Evolutionary conservation across 495 filamentous ascomycete genomes (phyloP).

Genomic region (Parachaetomium inaequale): DNA sequence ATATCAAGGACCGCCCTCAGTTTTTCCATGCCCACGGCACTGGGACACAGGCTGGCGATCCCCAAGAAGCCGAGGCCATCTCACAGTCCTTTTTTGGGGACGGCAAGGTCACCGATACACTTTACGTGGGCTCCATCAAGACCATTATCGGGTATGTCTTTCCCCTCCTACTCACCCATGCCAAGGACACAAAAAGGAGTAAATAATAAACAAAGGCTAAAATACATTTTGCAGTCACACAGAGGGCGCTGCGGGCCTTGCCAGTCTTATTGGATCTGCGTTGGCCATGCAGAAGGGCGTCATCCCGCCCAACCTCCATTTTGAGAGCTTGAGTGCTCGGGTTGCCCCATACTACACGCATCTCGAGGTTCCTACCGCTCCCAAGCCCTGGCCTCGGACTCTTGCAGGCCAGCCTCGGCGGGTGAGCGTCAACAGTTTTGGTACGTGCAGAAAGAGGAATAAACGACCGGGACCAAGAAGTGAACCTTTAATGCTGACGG

Average conservation of each 20-base stretch:
- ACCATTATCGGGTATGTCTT: conserved; percentile 56
- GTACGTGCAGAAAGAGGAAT: too few relatives aligned
- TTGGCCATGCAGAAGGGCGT: conserved; percentile 50
- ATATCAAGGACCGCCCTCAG: too few relatives aligned
- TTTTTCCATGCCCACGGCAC: conserved; percentile 46
- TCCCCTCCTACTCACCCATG: too few relatives aligned
- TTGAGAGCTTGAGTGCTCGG: conserved; percentile 48
- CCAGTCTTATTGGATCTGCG: conserved; percentile 48
- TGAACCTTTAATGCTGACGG: too few relatives aligned
- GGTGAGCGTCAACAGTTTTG: background rate
- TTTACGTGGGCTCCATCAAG: conserved; percentile 55
- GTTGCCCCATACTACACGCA: conserved; percentile 33
- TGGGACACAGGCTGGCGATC: conserved; percentile 1
- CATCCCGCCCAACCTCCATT: conserved; percentile 41
- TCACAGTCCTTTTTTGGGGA: background rate
- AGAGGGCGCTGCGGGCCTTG: conserved; percentile 51
- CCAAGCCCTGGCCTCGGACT: conserved; percentile 30
- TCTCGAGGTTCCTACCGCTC: conserved; percentile 27
- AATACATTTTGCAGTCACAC: conserved; percentile 9
- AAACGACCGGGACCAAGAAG: too few relatives aligned
- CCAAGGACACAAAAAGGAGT: conserved; percentile 47
- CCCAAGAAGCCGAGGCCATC: background rate
- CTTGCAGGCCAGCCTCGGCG: background rate
- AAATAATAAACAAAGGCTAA: too few relatives aligned
- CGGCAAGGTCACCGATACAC: fast-evolving